Evolutionary conservation across 345 rosid genomes (phyloP), one percentile per base, ranked within the genome.

Genomic region (Salix purpurea): DNA sequence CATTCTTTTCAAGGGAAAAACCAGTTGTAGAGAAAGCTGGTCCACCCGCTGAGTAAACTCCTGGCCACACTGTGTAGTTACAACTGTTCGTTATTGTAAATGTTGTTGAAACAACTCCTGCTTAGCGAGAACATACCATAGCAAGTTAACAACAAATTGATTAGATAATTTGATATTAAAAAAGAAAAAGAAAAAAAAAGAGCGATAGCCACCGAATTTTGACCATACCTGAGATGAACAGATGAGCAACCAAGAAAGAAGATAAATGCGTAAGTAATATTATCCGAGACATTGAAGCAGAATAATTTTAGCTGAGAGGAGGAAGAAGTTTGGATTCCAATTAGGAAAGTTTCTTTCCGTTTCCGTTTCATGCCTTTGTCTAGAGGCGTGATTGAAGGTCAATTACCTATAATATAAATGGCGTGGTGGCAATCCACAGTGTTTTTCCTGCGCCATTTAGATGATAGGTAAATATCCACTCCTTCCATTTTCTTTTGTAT

Each of bases 1-100:
- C 92, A 19, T 90, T 96, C 42, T 81, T 85, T 34, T 84, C 92
- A 40, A 95, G 98, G 0, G 82, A 67, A 86, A 95, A 95, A 32
- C 99, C 99, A 48, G 99, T 91, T 60, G 92, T 83, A 62, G 94
- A 79, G 32, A 93, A 90, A 1, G 91, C 50, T 18, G 94, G 91
- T 16, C 7, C 0, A 0, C 93, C 92, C 84, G 82, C 83, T 1
- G 99, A 85, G 23, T 85, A 85, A 76, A 91, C 77, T 62, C 97
- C 99, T 0, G 99, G 97, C 99, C 99, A 95, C 7, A 93, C 89
- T 5, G 91, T 86, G 88, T 89, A 80, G 24, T 82, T 88, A 61
- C 99, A 95, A 78, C 88, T 86, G 87, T 95, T 95, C 52, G 77
- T 78, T 18, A 91, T 70, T 1, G 90, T 84, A 70, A 95, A 95